Evolutionary conservation across 1,284 basidiomycete species (phyloP).

Genomic region (Puccinia polysora): DNA sequence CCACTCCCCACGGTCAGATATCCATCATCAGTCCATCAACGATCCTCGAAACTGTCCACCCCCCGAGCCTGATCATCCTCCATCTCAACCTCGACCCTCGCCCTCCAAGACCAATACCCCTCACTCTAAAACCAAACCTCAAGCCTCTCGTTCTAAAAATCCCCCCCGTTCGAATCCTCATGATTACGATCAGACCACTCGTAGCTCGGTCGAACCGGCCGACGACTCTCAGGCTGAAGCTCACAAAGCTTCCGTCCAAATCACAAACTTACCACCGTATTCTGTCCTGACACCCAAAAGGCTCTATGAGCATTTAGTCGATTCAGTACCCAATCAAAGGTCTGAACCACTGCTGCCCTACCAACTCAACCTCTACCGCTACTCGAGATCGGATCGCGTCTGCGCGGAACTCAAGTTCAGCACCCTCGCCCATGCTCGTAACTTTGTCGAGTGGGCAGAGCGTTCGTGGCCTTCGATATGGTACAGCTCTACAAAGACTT

Average conservation of each 20-base stretch:
- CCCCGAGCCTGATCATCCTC: not conserved
- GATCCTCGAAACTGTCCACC: not conserved
- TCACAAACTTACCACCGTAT: slow-evolving; percentile 25
- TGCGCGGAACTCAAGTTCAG: slow-evolving; percentile 35
- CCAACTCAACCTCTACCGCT: slow-evolving; percentile 31
- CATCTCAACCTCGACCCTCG: not conserved
- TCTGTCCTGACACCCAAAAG: slow-evolving; percentile 5
- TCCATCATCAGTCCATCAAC: not conserved
- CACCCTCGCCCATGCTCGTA: not conserved
- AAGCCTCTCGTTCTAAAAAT: too few species aligned
- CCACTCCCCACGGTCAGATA: too few species aligned
- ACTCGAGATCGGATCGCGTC: slow-evolving; percentile 17
- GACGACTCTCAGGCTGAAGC: not conserved
- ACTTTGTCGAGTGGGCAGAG: slow-evolving; percentile 1
- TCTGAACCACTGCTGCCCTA: not conserved
- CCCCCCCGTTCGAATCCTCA: too few species aligned
- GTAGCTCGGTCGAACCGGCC: not conserved
- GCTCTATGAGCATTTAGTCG: slow-evolving; percentile 25
- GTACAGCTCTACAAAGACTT: slow-evolving; percentile 7
- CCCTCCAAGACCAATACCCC: not conserved
- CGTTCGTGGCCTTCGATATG: slow-evolving; percentile 15
- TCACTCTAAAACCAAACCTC: not conserved
- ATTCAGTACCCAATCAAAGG: not conserved
- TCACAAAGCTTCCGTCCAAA: slow-evolving; percentile 11
- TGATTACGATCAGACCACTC: too few species aligned